Base-by-base conservation (phyloP, 2,329 filamentous ascomycete genomes). In the Talaromyces sp. region DNA sequence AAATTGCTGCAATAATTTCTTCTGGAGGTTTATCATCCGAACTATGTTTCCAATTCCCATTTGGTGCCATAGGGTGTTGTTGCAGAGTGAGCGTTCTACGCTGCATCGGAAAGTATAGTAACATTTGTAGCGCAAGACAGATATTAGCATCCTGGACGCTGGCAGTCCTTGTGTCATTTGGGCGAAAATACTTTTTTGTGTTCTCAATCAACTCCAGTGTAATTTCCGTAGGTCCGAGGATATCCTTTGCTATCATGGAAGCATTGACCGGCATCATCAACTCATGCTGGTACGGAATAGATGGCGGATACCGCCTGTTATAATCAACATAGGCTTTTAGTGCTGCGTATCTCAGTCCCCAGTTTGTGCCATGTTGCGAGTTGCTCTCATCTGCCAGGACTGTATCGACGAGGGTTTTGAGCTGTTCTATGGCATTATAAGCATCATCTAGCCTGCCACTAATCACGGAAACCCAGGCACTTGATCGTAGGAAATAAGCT, bases 201-300 rank as follows among this genome's bases (percentile, higher is more conserved):
- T 66, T 64, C 7, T 32, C 54, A 61, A 64, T 62, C 8, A 68
- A 62, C 4, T 49, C 63, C 3, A 42, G 11, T 1, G 27, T 44
- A 7, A 69, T 65, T 1, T 66, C 63, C 15, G 11, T 59, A 0
- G 62, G 55, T 0, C 66, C 66, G 8, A 59, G 47, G 28, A 67
- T 61, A n/a, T 65, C 25, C 5, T 19, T 55, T 13, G 61, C 56
- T 22, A 68, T 42, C 57, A 66, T 64, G 10, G 55, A 19, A 0
- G 58, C 42, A 42, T 66, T 63, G 32, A 61, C 30, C 2, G 66
- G 65, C n/a, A 53, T 62, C 19, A 63, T 65, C 28, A 55, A 53
- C 49, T 69, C 67, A 55, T 68, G 67, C 42, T 68, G 67, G 54
- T 67, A 69, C n/a, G 58, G 66, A 6, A 67, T 53, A 4, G 51